phyloP scores from a whole-genome alignment of 192 early-diverging fungal species.

The Thamnidium elegans region DNA sequence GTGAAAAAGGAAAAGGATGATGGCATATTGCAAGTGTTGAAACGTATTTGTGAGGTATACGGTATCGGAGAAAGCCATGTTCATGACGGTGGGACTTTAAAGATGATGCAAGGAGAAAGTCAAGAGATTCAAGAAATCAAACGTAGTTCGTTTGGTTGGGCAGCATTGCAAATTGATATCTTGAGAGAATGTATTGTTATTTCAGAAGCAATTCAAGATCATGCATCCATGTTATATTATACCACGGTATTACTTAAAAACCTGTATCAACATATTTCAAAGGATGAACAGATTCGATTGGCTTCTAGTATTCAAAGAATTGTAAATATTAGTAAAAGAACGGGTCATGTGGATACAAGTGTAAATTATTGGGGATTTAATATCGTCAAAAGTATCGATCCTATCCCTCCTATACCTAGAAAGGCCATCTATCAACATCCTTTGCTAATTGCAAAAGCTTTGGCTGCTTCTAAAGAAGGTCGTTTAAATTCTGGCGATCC shows the following conservation, averaged over 20 bases:
- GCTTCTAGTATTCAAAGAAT: slow-evolving; percentile 55
- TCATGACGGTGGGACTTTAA: slow-evolving; percentile 27
- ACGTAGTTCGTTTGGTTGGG: slow-evolving; percentile 57
- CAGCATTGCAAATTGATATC: slow-evolving; percentile 73
- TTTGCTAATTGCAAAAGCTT: slow-evolving; percentile 25
- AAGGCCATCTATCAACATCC: slow-evolving; percentile 60
- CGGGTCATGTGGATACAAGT: slow-evolving; percentile 38
- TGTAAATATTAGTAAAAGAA: slow-evolving; percentile 49
- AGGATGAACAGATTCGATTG: slow-evolving; percentile 64
- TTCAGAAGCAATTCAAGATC: slow-evolving; percentile 65
- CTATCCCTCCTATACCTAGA: slow-evolving; percentile 50
- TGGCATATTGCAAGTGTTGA: slow-evolving; percentile 63
- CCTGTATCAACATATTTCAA: slow-evolving; percentile 55
- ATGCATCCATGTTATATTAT: slow-evolving; percentile 57
- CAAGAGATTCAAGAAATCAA: not conserved
- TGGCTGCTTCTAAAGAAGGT: slow-evolving; percentile 25
- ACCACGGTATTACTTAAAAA: slow-evolving; percentile 64
- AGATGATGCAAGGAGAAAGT: slow-evolving; percentile 8
- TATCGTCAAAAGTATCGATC: slow-evolving; percentile 50
- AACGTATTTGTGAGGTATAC: slow-evolving; percentile 65
- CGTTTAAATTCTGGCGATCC: slow-evolving; percentile 41
- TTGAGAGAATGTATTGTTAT: slow-evolving; percentile 72
- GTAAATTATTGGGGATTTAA: slow-evolving; percentile 59
- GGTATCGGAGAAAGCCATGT: slow-evolving; percentile 53
- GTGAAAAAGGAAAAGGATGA: slow-evolving; percentile 22